Base-by-base conservation (phyloP, 352 stramenopile species). In the Phytophthora sansomeana region DNA sequence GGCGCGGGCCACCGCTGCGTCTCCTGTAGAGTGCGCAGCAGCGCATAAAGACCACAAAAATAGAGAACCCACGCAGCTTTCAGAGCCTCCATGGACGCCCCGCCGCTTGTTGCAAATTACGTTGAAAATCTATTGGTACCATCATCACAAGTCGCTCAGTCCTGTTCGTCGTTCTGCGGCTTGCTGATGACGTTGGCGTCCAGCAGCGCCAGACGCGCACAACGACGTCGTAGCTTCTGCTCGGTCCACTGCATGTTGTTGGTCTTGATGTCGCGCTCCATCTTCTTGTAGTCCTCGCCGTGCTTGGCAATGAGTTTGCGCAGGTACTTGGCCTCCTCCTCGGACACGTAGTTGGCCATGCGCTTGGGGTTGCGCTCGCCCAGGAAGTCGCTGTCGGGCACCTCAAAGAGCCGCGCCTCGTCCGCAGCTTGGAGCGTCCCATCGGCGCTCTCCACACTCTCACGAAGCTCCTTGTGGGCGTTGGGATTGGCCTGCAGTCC, bases 161-260 rank as follows among this genome's bases (percentile, higher is more conserved):
- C 49, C 43, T 77, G 43, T 36, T 39, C 43, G 28, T 69, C 62
- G 26, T 38, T 28, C 36, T 58, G 49, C 48, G 66, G 51, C 47
- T 75, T 82, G 33, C 56, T 74, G 44, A 92, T 90, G 49, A 94
- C 52, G 48, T 89, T 91, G 59, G 85, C 83, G 66, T 95, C 86
- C 30, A 92, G 65, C 57, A 95, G 75, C 66, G 76, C 78, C 35
- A 95, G 71, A 55, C 86, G 84, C 52, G 83, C 86, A 61, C 84
- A 95, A 42, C 86, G 86, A 35, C 74, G 63, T 65, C 82, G 80
- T 35, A 95, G 72, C 63, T 92, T 93, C 47, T 78, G 72, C 52
- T 75, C 83, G 13, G 86, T 93, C 86, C 86, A 95, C 74, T 95
- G 86, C 81, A 89, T 87, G 56, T 86, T 86, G 80, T 95, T 95